Base-by-base conservation (phyloP, 148 eudicot genomes). In the Hydrangea macrophylla region DNA sequence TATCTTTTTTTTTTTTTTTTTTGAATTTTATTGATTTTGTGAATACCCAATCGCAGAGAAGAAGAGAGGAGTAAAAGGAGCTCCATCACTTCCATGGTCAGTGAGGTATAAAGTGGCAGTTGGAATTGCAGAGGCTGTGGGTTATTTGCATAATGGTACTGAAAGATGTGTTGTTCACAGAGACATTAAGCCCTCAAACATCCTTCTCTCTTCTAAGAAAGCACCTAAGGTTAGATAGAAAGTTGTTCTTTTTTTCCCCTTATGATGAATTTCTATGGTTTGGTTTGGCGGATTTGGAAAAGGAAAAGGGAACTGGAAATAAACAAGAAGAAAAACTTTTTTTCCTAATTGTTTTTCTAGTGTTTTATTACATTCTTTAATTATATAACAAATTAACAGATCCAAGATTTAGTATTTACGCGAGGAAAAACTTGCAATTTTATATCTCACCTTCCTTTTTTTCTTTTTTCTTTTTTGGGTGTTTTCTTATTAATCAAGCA, bases 131-230 rank as follows among this genome's bases (percentile, higher is more conserved):
- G 99, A 86, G 71, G 93, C 99, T 11, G 73, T 95, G 37, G 86
- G 81, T 33, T 95, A 95, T 76, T 76, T 95, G 71, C 99, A 95
- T 67, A 80, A 85, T 75, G 99, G 96, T 51, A 87, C 87, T 6
- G 96, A 91, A 65, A 91, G 88, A 82, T 95, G 99, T 82, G 85
- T 95, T 74, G 96, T 90, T 76, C 96, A 90, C 69, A 85, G 96
- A 77, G 96, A 88, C 65, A 88, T 90, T 32, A 90, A 90, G 80
- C 96, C 96, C 23, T 88, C 93, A 24, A 90, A 90, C 67, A 88
- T 90, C 69, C 96, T 90, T 74, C 75, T 90, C 9, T 85, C 96
- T 36, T 90, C 96, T 71, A 90, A 76, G 80, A 88, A 78, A 70
- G 77, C 81, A 73, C 86, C 93, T 1, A 85, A 82, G 89, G 93